Base-by-base conservation (phyloP, 257 asterid species). In the Petrea volubilis region DNA sequence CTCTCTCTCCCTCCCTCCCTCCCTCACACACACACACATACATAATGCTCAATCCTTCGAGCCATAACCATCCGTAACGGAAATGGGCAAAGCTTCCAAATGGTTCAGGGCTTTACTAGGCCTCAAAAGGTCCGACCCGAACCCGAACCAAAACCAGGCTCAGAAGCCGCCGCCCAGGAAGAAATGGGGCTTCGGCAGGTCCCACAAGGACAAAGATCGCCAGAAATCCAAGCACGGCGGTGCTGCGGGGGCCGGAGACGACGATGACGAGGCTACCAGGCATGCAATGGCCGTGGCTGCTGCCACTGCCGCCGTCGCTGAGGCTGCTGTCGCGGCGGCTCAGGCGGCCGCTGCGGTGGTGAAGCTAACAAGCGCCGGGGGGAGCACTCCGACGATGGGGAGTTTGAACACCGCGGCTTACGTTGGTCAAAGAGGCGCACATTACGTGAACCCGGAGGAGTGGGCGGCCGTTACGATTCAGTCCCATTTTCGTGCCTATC, bases 321-420 rank as follows among this genome's bases (percentile, higher is more conserved):
- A 85, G 78, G 96, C 95, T 4, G 90, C 96, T 13, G 88, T 86
- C 5, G 88, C 89, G 18, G 86, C 95, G 0, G 92, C 91, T 41
- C 87, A 83, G 51, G 96, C 97, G 0, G 95, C 90, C 0, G 93
- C 90, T 13, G 93, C 83, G n/a, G 96, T 84, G 0, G 96, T 87
- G 49, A 72, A 79, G 62, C 82, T 90, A 0, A 77, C 81, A 0
- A 71, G 79, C 68, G 65, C 80, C 51, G 86, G 88, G 2, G 68
- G 82, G 31, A 38, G 40, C 4, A 17, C 59, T 28, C 46, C 43
- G 4, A 5, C 28, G 31, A 24, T 23, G 47, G 57, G 33, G 24
- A 28, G 60, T 3, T 41, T 43, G 49, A 57, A 40, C 44, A 27
- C 79, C 7, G 17, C 17, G 29, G 78, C 57, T 41, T 13, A 24